Evolutionary conservation across 805 yeast species (phyloP).

Genomic region (Pichia heedii): DNA sequence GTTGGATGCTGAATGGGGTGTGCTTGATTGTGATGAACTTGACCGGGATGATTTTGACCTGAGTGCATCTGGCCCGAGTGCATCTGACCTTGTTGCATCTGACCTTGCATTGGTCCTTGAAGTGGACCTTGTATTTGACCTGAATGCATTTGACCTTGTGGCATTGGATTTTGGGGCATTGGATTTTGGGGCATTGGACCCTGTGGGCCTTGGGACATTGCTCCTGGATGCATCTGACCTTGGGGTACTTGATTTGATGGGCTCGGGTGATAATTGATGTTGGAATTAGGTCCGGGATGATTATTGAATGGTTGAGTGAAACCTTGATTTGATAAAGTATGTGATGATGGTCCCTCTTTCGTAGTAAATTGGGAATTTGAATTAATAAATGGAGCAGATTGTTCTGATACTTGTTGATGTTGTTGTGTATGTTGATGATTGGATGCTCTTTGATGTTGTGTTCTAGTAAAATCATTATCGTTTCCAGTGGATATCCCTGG

Average conservation of each 20-base stretch:
- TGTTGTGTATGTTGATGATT: background rate
- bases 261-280: constrained; percentile 1
- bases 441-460: too few species aligned
- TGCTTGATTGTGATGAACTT: too few species aligned
- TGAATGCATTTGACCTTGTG: background rate
- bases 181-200: too few species aligned
- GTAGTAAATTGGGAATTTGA: background rate
- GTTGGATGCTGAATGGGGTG: too few species aligned
- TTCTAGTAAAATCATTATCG: background rate
- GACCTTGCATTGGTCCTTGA: background rate
- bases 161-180: too few species aligned
- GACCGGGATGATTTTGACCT: too few species aligned
- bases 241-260: background rate
- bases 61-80: background rate
- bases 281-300: background rate
- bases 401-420: background rate
- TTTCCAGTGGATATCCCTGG: background rate
- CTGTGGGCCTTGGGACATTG: background rate
- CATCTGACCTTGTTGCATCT: background rate
- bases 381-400: background rate
- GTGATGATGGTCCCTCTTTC: background rate
- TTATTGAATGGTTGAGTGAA: background rate
- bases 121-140: background rate
- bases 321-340: background rate
- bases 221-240: background rate